Evolutionary conservation across 2,329 filamentous ascomycete genomes (phyloP).

Genomic region (Fusarium odoratissimum): DNA sequence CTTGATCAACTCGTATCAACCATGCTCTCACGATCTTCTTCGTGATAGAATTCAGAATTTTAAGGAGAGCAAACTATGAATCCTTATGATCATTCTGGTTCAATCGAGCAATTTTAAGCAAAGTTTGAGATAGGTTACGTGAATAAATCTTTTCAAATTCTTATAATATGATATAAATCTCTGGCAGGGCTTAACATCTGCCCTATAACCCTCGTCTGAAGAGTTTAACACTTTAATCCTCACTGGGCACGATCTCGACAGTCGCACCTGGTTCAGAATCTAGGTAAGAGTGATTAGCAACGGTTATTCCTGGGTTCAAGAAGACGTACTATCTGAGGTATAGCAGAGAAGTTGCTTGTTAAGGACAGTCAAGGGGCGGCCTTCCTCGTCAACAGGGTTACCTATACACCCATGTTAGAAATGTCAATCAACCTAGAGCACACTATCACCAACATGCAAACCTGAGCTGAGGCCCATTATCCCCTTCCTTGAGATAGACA

Average conservation of each 20-base stretch:
- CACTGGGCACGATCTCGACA: background rate
- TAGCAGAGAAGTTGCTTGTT: background rate
- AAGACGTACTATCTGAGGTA: background rate
- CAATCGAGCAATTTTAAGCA: too few species aligned
- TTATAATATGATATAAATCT: background rate
- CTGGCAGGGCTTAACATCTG: background rate
- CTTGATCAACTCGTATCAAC: background rate
- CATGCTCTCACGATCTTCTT: too few species aligned
- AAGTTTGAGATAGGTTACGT: background rate
- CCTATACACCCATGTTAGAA: background rate
- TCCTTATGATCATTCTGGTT: too few species aligned
- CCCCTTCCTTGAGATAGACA: background rate
- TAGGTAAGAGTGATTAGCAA: background rate
- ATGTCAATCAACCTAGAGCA: too few species aligned
- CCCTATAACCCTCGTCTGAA: background rate
- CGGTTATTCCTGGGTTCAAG: fast-evolving
- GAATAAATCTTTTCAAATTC: background rate
- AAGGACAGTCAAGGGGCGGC: background rate
- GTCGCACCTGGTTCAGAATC: fast-evolving
- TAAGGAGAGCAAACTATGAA: too few species aligned
- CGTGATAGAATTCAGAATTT: too few species aligned
- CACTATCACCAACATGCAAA: background rate
- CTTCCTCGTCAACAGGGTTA: background rate
- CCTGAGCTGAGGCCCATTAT: background rate
- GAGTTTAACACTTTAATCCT: background rate